phyloP scores from a whole-genome alignment of 2,329 filamentous ascomycete species.

The Stagonosporopsis rhizophila region DNA sequence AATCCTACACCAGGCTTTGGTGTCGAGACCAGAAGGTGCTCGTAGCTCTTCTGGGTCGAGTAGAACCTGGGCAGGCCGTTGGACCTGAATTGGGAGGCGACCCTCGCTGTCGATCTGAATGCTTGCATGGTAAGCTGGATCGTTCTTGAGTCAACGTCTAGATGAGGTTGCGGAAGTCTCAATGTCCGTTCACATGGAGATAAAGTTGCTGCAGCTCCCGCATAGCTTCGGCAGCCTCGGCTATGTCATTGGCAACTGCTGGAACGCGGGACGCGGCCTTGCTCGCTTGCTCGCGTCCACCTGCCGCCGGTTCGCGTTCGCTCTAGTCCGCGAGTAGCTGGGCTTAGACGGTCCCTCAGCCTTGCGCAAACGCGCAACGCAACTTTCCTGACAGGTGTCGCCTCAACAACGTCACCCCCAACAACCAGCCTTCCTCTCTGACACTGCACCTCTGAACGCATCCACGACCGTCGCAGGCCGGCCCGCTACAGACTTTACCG shows the following conservation, averaged over 20 bases:
- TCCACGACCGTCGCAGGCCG: not conserved
- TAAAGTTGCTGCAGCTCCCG: constrained; percentile 10
- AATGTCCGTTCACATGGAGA: not conserved
- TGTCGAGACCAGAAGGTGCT: constrained; percentile 81
- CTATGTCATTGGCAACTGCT: constrained; percentile 17
- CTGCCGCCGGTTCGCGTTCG: constrained; percentile 17
- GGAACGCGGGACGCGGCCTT: not conserved
- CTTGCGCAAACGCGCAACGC: constrained; percentile 14
- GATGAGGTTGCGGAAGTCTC: not conserved
- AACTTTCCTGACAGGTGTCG: constrained; percentile 33
- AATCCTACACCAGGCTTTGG: constrained; percentile 90
- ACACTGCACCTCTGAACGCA: not conserved
- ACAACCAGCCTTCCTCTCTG: constrained; percentile 4
- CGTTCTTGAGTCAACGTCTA: not conserved
- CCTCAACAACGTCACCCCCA: constrained; percentile 33
- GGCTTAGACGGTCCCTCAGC: constrained; percentile 12
- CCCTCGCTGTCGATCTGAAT: constrained; percentile 66
- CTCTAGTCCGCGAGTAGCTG: constrained; percentile 6
- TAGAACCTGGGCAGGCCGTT: constrained; percentile 64
- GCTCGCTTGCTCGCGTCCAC: constrained; percentile 2
- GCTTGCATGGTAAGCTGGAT: constrained; percentile 51
- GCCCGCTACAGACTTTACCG: not conserved
- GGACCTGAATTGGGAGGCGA: constrained; percentile 65
- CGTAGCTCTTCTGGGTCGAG: constrained; percentile 65
- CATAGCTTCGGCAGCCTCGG: constrained; percentile 20